A percentile compares a stretch with the other conserved stretches of the same genome.
Evolutionary conservation across 2,329 filamentous ascomycete species (phyloP).

Genomic region (Paraphoma chrysanthemicola): DNA sequence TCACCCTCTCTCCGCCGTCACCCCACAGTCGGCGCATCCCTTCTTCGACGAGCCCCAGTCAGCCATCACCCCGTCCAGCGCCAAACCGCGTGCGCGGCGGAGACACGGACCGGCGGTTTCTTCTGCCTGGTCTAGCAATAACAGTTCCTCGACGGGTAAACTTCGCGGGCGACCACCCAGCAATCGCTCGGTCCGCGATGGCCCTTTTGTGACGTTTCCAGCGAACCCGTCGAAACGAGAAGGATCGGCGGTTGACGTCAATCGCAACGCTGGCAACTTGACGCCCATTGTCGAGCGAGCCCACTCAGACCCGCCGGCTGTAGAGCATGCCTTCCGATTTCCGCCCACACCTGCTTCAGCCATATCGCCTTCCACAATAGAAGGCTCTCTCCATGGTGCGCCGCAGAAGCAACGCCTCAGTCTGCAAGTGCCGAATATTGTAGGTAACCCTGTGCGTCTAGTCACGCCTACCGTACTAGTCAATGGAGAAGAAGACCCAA

Average conservation of each 20-base stretch:
- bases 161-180: slow-evolving; percentile 80
- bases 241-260: slow-evolving; percentile 55
- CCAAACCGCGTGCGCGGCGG: slow-evolving; percentile 60
- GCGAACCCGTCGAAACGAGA: slow-evolving; percentile 62
- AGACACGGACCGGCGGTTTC: slow-evolving; percentile 87
- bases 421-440: slow-evolving; percentile 68
- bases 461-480: slow-evolving; percentile 66
- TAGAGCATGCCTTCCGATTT: slow-evolving; percentile 46
- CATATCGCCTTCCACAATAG: slow-evolving; percentile 37
- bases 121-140: slow-evolving; percentile 82
- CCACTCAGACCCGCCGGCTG: slow-evolving; percentile 46
- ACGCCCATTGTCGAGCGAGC: slow-evolving; percentile 55
- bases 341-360: slow-evolving; percentile 50
- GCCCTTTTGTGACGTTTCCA: slow-evolving; percentile 73
- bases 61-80: slow-evolving; percentile 70
- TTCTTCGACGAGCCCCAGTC: slow-evolving; percentile 71
- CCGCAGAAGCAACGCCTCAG: slow-evolving; percentile 60
- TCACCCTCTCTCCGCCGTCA: slow-evolving; percentile 81
- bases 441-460: slow-evolving; percentile 66
- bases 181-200: slow-evolving; percentile 70
- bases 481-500: slow-evolving; percentile 55
- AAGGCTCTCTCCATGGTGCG: slow-evolving; percentile 26
- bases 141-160: slow-evolving; percentile 70
- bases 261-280: slow-evolving; percentile 49
- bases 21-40: slow-evolving; percentile 64